phyloP scores from a whole-genome alignment of 805 yeast genomes.

The Candida qinlingensis region DNA sequence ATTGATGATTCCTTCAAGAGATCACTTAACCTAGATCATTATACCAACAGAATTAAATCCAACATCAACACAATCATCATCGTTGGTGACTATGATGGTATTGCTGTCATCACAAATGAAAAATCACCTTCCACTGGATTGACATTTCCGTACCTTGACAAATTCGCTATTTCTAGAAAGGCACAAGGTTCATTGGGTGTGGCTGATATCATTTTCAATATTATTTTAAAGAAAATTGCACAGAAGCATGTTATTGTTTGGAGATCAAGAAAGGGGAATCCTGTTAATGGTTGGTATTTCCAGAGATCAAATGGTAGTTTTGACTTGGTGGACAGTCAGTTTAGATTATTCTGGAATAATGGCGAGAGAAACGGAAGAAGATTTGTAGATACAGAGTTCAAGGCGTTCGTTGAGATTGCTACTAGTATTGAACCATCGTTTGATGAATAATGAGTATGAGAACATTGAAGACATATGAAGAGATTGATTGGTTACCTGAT shows the following conservation, averaged over 20 bases:
- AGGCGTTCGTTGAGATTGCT: slow-evolving; percentile 50
- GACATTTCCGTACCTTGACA: slow-evolving; percentile 76
- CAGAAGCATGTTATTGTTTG: slow-evolving; percentile 60
- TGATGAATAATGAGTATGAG: slow-evolving; percentile 10
- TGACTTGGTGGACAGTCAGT: slow-evolving; percentile 34
- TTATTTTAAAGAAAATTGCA: slow-evolving; percentile 63
- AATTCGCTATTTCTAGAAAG: slow-evolving; percentile 81
- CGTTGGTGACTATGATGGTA: slow-evolving; percentile 94
- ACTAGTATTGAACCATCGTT: slow-evolving; percentile 52
- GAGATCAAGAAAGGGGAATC: slow-evolving; percentile 84
- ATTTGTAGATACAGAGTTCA: slow-evolving; percentile 29
- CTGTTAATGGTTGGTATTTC: slow-evolving; percentile 97
- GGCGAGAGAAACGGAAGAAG: slow-evolving; percentile 13
- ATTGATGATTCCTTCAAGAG: slow-evolving; percentile 79
- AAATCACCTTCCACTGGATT: slow-evolving; percentile 21
- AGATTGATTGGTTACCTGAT: no score
- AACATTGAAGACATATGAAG: not conserved
- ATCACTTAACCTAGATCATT: slow-evolving; percentile 58
- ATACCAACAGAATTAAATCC: slow-evolving; percentile 58
- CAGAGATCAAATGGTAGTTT: slow-evolving; percentile 78
- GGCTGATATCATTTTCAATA: slow-evolving; percentile 88
- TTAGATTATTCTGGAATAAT: slow-evolving; percentile 43
- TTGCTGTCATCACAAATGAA: slow-evolving; percentile 90
- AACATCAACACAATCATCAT: slow-evolving; percentile 72
- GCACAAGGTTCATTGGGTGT: slow-evolving; percentile 90